These are phyloP conservation scores for Podila horticola DNA, from an alignment of 192 early-diverging fungal genomes.

Conservation along the genomic window DNA sequence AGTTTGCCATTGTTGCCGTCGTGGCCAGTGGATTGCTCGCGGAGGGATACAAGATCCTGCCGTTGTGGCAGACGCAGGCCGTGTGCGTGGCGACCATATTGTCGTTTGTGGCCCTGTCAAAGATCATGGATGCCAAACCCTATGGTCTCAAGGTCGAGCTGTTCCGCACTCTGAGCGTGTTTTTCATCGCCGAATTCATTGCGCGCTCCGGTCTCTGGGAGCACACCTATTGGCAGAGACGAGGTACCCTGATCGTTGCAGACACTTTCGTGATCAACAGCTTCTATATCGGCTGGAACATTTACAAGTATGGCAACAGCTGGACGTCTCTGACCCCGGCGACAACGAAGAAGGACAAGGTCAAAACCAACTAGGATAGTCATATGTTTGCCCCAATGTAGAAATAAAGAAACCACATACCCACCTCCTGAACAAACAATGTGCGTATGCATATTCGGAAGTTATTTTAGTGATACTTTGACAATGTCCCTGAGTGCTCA, in stretches of 20 bases:
- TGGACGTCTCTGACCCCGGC: conserved; percentile 15
- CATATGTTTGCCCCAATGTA: neutral
- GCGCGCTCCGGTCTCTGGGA: conserved; percentile 37
- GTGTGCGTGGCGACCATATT: conserved; percentile 28
- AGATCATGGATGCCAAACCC: conserved; percentile 48
- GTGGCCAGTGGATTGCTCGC: conserved; percentile 36
- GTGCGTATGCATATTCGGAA: conserved; percentile 5
- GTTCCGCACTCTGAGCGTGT: conserved; percentile 25
- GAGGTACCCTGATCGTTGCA: conserved; percentile 31
- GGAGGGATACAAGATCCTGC: conserved; percentile 46
- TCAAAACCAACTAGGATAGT: conserved; percentile 19
- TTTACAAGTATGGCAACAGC: conserved; percentile 44
- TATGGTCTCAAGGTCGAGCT: conserved; percentile 43
- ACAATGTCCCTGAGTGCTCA: neutral
- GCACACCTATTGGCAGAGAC: conserved; percentile 49
- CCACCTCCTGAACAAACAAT: neutral
- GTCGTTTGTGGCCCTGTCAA: conserved; percentile 27
- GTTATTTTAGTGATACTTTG: neutral
- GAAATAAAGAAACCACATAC: neutral
- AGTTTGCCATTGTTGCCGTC: conserved; percentile 47
- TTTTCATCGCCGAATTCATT: conserved; percentile 43
- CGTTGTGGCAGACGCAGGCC: conserved; percentile 33
- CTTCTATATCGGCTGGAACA: conserved; percentile 49
- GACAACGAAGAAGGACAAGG: conserved; percentile 13
- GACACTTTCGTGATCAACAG: conserved; percentile 44